These are phyloP conservation scores for Leccinum fallax DNA, from an alignment of 1,284 basidiomycete species.

Conservation along the genomic window DNA sequence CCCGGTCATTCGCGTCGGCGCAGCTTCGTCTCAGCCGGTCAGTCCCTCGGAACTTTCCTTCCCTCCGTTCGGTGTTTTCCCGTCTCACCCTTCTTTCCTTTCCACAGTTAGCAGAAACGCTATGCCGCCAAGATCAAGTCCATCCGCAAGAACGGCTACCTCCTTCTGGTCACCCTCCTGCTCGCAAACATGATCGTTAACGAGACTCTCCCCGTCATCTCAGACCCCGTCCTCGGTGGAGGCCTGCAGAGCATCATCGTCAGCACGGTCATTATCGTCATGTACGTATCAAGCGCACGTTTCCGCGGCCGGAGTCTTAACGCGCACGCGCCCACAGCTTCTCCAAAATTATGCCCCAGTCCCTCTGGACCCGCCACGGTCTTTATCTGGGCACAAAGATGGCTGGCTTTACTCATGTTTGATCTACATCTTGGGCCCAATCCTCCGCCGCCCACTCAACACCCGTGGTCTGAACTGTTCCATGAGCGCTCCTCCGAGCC, in stretches of 20 bases:
- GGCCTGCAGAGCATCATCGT: conserved; percentile 81
- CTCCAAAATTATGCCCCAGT: conserved; percentile 41
- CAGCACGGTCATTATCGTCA: conserved; percentile 85
- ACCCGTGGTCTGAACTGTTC: too few relatives aligned
- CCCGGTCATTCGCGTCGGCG: too few relatives aligned
- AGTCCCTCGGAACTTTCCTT: too few relatives aligned
- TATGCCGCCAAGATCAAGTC: conserved; percentile 88
- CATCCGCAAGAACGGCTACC: conserved; percentile 83
- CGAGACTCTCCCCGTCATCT: conserved; percentile 89
- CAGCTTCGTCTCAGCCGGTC: too few relatives aligned
- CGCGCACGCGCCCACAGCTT: conserved; percentile 52
- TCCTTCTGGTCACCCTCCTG: conserved; percentile 81
- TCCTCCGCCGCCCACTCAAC: too few relatives aligned
- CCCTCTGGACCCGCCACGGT: too few relatives aligned
- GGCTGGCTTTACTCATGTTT: too few relatives aligned
- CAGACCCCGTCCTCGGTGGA: conserved; percentile 86
- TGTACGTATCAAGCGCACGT: conserved; percentile 51
- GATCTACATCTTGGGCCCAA: too few relatives aligned
- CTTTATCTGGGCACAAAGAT: too few relatives aligned
- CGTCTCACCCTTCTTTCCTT: background rate
- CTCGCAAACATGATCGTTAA: conserved; percentile 91
- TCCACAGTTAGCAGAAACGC: conserved; percentile 66
- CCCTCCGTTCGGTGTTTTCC: too few relatives aligned
- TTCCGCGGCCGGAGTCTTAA: background rate
- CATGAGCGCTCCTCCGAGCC: too few relatives aligned